Evolutionary conservation across 805 yeast species (phyloP), one percentile per base, ranked within the genome.

Genomic region (Myxozyma geophila): DNA sequence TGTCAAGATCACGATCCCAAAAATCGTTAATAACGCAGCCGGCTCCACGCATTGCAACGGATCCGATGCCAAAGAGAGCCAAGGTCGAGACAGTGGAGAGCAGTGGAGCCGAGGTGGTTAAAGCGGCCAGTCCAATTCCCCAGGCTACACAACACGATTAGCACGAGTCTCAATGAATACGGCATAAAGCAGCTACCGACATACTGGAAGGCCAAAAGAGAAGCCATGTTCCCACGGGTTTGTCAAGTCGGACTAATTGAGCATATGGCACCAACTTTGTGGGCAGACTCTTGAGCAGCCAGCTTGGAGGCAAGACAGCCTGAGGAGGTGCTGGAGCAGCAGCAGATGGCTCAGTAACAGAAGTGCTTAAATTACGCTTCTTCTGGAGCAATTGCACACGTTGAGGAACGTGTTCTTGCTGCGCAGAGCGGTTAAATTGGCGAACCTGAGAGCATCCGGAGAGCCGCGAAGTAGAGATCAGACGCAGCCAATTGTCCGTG

Each of bases 21-120:
- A 93, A 80, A 76, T 95, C 99, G 74, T 95, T 95, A 60, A 95
- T 87, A 0, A 97, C 92, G 75, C 99, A 95, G 0, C 99, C 99
- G 1, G 97, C 98, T 35, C 98, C 97, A 75, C 99, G 83, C 96
- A 96, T 95, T 17, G 93, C 81, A 46, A 92, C 72, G 0, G 98
- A 84, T 13, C 99, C 99, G 3, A 88, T 79, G 4, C 93, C 86
- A 74, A 92, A 95, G 13, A 92, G 77, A 0, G 84, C 81, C 40
- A 90, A 74, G 72, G 87, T 90, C 72, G 82, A 83, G 0, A 81
- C 63, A 0, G 93, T 87, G 1, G 85, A 81, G 0, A 83, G 64
- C 0, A 91, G 59, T 0, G 97, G 87, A 0, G 97, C 96, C 13
- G 66, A 66, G 1, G 85, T 77, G 1, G 86, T 76, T 68, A 82